A percentile compares a stretch with the other conserved stretches of the same genome.
phyloP scores from a whole-genome alignment of 495 filamentous ascomycete species.

The Darksidea phi region DNA sequence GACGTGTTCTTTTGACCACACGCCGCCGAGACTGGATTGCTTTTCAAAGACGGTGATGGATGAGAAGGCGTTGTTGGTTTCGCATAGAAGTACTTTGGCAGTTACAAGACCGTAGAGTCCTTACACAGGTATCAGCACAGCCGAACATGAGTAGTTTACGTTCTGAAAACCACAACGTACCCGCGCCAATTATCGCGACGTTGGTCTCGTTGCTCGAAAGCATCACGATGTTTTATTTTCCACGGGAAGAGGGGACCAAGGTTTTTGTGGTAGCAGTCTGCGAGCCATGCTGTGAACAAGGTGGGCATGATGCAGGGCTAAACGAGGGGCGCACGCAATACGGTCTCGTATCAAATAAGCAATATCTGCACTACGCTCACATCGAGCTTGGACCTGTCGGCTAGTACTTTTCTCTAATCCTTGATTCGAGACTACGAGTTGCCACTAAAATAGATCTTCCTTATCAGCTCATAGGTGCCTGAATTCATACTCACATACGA shows the following conservation, averaged over 20 bases:
- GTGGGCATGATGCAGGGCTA: background rate
- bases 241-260: too few species aligned
- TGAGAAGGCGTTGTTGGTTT: background rate
- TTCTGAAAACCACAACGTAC: background rate
- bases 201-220: background rate
- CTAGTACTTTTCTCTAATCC: too few species aligned
- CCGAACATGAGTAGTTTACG: background rate
- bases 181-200: conserved; percentile 14
- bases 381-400: too few species aligned
- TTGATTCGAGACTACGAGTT: too few species aligned
- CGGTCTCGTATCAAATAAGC: too few species aligned
- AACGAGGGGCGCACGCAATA: too few species aligned
- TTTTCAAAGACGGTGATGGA: conserved; percentile 16
- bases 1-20: conserved; percentile 7
- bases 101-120: conserved; percentile 17
- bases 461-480: too few species aligned
- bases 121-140: background rate
- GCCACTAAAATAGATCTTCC: too few species aligned
- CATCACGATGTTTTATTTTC: too few species aligned
- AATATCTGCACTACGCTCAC: too few species aligned
- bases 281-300: background rate
- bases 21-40: conserved; percentile 4
- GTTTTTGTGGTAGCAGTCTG: too few species aligned
- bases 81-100: conserved; percentile 10
- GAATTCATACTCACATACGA: too few species aligned